phyloP scores from a whole-genome alignment of 495 filamentous ascomycete species.

The Xylaria sp. region DNA sequence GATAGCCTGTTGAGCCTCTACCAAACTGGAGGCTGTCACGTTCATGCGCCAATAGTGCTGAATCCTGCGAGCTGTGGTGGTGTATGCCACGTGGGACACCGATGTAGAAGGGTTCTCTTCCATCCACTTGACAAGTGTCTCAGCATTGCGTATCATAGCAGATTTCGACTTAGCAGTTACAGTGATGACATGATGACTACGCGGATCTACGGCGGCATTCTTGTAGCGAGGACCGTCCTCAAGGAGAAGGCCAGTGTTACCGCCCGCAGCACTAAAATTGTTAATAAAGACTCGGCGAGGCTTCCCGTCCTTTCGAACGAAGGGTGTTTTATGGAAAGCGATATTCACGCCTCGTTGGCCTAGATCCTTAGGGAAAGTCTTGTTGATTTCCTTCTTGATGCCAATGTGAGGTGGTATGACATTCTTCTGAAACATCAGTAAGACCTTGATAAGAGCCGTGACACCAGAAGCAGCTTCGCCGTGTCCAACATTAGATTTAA shows the following conservation, averaged over 20 bases:
- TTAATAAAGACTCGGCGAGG: constrained; percentile 69
- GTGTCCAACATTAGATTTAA: constrained; percentile 91
- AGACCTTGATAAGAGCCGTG: constrained; percentile 79
- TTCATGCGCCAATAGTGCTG: constrained; percentile 78
- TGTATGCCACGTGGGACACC: constrained; percentile 72
- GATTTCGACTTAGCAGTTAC: constrained; percentile 66
- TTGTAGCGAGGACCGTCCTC: constrained; percentile 59
- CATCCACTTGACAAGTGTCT: constrained; percentile 60
- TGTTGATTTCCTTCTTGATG: constrained; percentile 85
- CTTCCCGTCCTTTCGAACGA: constrained; percentile 65
- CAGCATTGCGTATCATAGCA: constrained; percentile 60
- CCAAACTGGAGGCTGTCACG: constrained; percentile 60
- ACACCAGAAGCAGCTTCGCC: constrained; percentile 89
- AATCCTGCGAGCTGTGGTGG: constrained; percentile 83
- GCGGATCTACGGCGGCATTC: constrained; percentile 49
- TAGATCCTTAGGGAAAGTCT: constrained; percentile 77
- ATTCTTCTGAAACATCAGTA: constrained; percentile 87
- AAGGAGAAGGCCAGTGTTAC: constrained; percentile 68
- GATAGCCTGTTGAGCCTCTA: constrained; percentile 51
- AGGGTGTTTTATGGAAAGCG: constrained; percentile 63
- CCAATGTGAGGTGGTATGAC: constrained; percentile 85
- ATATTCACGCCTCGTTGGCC: constrained; percentile 76
- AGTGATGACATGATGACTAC: constrained; percentile 61
- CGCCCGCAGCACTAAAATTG: constrained; percentile 74
- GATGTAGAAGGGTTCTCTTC: constrained; percentile 57